Evolutionary conservation across 495 filamentous ascomycete genomes (phyloP), one percentile per base, ranked within the genome.

Genomic region (Penicillium lividum): DNA sequence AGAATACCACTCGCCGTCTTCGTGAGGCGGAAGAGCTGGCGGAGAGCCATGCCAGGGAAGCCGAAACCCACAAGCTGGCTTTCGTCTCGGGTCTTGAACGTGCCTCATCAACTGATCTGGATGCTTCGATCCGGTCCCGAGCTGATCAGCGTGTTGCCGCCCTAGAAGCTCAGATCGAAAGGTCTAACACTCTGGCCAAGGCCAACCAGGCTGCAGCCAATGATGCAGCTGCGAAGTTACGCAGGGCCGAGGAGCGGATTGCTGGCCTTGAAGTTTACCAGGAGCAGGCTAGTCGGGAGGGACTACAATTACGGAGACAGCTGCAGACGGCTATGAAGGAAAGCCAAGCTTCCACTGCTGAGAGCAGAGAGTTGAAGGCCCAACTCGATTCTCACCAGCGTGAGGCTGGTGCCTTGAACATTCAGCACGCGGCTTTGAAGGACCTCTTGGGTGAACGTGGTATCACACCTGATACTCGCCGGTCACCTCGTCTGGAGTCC

Each of bases 181-280:
- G 86, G 27, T 89, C 94, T 31, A 92, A 90, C 64, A 80, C 80
- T 7, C 75, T 98, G 57, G 91, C 92, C 42, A 86, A 87, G 67
- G 88, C 90, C 60, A 96, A 94, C 64, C 92, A 96, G 70, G 79
- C 86, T 40, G 92, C 94, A 51, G 94, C 93, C n/a, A 91, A 99
- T 69, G 73, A 81, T 18, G 92, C 92, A 2, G 85, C 89, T 3
- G 92, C 96, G 62, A 96, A 91, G 70, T 81, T 99, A 34, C 88
- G 93, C 9, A 85, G 90, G 51, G 94, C 94, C 7, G 96, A 98
- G 73, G 95, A 96, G 70, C 84, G 95, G 7, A 97, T 99, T 68
- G 95, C 94, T 15, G 93, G 93, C 3, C 81, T 99, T 5, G 94
- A 99, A 73, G 90, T 90, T 3, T 96, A 97, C 69, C 94, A 99